Percentiles rank a stretch among this genome's conserved stretches.
Conservation (phyloP, 495 filamentous ascomycete genomes). For the Oidiodendron maius region DNA sequence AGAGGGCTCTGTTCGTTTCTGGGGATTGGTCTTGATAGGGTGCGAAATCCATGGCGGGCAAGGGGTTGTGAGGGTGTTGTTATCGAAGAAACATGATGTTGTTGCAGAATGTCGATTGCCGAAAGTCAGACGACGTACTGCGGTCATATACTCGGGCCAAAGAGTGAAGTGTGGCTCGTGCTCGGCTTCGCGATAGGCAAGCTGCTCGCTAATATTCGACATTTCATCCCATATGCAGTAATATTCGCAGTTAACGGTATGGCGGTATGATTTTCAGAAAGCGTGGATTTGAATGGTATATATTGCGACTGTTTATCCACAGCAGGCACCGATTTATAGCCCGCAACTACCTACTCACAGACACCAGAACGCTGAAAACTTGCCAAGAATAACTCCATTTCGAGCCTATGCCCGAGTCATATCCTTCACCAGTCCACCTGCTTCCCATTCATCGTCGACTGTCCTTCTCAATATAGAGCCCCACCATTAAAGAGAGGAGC, state of each 20-base stretch:
- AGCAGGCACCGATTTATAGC: conserved; percentile 1
- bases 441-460: not conserved
- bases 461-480: not conserved
- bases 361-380: conserved; percentile 7
- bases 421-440: conserved; percentile 10
- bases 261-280: no score
- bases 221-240: no score
- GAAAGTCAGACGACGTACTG: no score
- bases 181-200: no score
- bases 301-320: conserved; percentile 2
- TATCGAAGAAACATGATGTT: no score
- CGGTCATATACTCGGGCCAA: no score
- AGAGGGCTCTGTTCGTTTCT: conserved; percentile 67
- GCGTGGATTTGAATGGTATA: not conserved
- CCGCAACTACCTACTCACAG: no score
- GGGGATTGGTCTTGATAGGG: conserved; percentile 89
- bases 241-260: no score
- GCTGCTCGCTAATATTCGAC: no score
- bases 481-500: conserved; percentile 1
- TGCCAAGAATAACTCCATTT: conserved; percentile 11
- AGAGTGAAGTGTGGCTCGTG: no score
- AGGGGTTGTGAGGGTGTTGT: not conserved
- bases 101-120: no score
- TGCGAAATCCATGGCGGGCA: conserved; percentile 75
- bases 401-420: conserved; percentile 11